A percentile compares a stretch with the other conserved stretches of the same genome.
These are phyloP conservation scores for Coleophoma eucalyptorum DNA, from an alignment of 2,329 filamentous ascomycete genomes.

Conservation along the genomic window DNA sequence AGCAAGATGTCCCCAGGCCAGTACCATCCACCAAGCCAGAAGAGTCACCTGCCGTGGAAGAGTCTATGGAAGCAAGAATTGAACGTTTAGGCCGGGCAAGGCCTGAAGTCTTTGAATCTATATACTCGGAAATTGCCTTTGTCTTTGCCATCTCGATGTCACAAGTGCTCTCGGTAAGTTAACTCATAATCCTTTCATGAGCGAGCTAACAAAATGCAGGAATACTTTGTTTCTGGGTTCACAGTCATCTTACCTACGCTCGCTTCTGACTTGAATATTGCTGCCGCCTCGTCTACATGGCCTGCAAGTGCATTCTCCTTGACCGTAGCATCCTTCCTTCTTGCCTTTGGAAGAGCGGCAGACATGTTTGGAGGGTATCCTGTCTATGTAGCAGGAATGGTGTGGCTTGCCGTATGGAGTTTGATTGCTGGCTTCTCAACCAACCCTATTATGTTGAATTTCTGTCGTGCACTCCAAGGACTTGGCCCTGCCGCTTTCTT, in stretches of 20 bases:
- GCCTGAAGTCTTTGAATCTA: constrained; percentile 46
- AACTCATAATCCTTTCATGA: neutral
- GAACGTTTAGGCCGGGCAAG: constrained; percentile 55
- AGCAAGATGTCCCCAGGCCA: too few species aligned
- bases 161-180: constrained; percentile 48
- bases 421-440: constrained; percentile 66
- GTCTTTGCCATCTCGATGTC: constrained; percentile 56
- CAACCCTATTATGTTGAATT: constrained; percentile 66
- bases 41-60: constrained; percentile 15
- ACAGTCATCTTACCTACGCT: constrained; percentile 68
- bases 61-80: constrained; percentile 31
- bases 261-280: constrained; percentile 57
- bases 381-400: constrained; percentile 55
- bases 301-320: constrained; percentile 58
- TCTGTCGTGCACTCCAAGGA: constrained; percentile 71
- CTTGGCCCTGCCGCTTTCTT: constrained; percentile 70
- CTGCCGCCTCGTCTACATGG: constrained; percentile 57
- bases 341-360: constrained; percentile 57
- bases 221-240: constrained; percentile 72
- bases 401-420: constrained; percentile 67
- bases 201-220: constrained; percentile 30
- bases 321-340: constrained; percentile 50
- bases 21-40: neutral
- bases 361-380: constrained; percentile 61
- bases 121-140: constrained; percentile 53